phyloP scores from a whole-genome alignment of 2,329 filamentous ascomycete genomes.

The Dactylellina haptotyla region DNA sequence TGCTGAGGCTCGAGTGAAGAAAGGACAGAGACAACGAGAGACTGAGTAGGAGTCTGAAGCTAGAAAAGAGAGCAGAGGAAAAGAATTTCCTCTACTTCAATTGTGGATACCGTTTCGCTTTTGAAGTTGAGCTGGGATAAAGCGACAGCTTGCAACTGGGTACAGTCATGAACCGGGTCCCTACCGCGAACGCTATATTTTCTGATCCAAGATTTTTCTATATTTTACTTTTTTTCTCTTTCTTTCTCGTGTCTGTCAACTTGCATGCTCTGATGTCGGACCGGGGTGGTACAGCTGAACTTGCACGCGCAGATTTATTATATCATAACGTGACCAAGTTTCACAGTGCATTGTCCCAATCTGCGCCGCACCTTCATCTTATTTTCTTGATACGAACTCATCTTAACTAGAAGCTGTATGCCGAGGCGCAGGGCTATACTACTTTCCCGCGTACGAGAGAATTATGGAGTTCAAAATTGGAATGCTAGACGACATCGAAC shows the following conservation, averaged over 20 bases:
- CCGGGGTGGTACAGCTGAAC: conserved; percentile 18
- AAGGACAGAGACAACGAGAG: conserved; percentile 52
- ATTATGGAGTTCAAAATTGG: conserved; percentile 37
- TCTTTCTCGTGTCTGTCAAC: conserved; percentile 15
- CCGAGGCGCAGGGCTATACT: conserved; percentile 31
- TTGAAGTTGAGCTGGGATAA: conserved; percentile 35
- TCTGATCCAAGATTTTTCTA: conserved; percentile 25
- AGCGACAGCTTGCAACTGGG: conserved; percentile 15
- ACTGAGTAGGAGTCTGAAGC: conserved; percentile 52
- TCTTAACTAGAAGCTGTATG: conserved; percentile 27
- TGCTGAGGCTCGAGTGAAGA: conserved; percentile 28
- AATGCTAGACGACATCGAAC: conserved; percentile 25
- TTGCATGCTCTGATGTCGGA: conserved; percentile 1
- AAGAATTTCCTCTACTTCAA: conserved; percentile 29
- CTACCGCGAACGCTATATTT: conserved; percentile 17
- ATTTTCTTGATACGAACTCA: conserved; percentile 41
- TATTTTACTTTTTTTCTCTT: conserved; percentile 2
- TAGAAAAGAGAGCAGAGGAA: conserved; percentile 29
- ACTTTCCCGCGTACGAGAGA: conserved; percentile 37
- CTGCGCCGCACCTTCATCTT: conserved; percentile 43
- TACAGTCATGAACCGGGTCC: conserved; percentile 26
- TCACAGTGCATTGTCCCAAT: conserved; percentile 33
- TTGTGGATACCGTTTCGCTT: conserved; percentile 44
- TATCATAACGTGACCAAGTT: conserved; percentile 39
- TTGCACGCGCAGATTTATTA: conserved; percentile 26